Conservation (phyloP, 805 yeast genomes). For the Hanseniaspora thailandica region DNA sequence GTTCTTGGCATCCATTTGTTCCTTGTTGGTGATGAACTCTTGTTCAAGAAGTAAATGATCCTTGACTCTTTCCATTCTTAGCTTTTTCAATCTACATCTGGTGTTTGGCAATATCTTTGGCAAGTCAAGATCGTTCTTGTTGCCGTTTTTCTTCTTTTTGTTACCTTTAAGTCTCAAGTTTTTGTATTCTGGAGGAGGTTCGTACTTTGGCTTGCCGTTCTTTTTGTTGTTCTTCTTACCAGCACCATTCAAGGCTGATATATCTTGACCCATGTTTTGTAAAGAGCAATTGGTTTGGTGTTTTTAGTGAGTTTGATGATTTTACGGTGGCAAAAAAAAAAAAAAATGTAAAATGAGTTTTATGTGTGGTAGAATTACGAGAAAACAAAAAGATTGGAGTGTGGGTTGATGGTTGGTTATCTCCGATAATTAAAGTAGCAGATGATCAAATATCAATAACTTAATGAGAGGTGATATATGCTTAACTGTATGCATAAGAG, state of each 20-base stretch:
- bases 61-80: slow-evolving; percentile 90
- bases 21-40: slow-evolving; percentile 90
- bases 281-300: background rate
- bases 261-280: slow-evolving; percentile 29
- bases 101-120: slow-evolving; percentile 87
- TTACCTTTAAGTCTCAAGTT: slow-evolving; percentile 56
- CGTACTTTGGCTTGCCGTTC: slow-evolving; percentile 89
- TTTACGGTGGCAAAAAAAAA: background rate
- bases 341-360: no score
- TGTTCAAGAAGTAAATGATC: slow-evolving; percentile 91
- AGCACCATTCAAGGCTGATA: slow-evolving; percentile 29
- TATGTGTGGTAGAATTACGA: background rate
- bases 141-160: slow-evolving; percentile 69
- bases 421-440: no score
- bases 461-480: no score
- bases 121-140: slow-evolving; percentile 64
- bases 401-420: background rate
- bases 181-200: slow-evolving; percentile 93
- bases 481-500: no score
- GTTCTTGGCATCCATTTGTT: slow-evolving; percentile 39
- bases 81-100: slow-evolving; percentile 79
- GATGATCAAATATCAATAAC: no score
- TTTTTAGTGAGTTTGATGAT: background rate
- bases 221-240: slow-evolving; percentile 46
- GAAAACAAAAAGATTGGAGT: background rate